phyloP scores from a whole-genome alignment of 1,284 basidiomycete species.

The Meira miltonrushii region DNA sequence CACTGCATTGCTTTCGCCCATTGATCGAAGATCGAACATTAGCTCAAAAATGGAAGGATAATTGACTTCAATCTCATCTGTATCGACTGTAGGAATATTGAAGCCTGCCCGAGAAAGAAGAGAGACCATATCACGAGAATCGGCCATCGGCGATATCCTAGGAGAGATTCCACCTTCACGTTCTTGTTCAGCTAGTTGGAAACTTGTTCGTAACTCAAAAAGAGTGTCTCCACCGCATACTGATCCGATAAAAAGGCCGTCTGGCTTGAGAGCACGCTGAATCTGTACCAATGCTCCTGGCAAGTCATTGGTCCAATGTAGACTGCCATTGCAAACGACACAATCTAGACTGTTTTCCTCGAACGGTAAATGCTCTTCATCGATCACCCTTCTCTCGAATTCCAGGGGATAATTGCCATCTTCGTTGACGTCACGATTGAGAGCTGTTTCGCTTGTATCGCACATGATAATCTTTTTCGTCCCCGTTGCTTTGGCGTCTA shows the following conservation, averaged over 20 bases:
- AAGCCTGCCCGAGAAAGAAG: constrained; percentile 82
- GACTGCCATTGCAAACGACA: constrained; percentile 79
- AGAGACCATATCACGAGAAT: constrained; percentile 65
- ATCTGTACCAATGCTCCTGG: constrained; percentile 90
- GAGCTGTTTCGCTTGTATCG: constrained; percentile 63
- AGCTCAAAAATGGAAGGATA: constrained; percentile 97
- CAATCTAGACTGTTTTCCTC: constrained; percentile 77
- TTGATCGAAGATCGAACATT: constrained; percentile 82
- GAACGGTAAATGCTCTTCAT: constrained; percentile 55
- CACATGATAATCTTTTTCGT: constrained; percentile 72
- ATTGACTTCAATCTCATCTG: constrained; percentile 82
- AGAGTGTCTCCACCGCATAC: constrained; percentile 94
- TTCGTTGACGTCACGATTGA: constrained; percentile 33
- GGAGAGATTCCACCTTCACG: constrained; percentile 92
- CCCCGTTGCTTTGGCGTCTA: constrained; percentile 66
- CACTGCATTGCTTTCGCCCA: constrained; percentile 94
- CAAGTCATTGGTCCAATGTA: constrained; percentile 98
- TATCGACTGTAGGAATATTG: constrained; percentile 86
- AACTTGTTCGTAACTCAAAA: constrained; percentile 82
- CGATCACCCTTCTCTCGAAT: constrained; percentile 41
- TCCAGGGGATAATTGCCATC: constrained; percentile 33
- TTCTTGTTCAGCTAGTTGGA: constrained; percentile 91
- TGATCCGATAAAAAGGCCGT: constrained; percentile 89
- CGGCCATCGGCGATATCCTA: constrained; percentile 94
- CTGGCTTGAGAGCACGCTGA: constrained; percentile 75